Evolutionary conservation across 1,284 basidiomycete species (phyloP).

Genomic region (Mycosarcoma maydis): DNA sequence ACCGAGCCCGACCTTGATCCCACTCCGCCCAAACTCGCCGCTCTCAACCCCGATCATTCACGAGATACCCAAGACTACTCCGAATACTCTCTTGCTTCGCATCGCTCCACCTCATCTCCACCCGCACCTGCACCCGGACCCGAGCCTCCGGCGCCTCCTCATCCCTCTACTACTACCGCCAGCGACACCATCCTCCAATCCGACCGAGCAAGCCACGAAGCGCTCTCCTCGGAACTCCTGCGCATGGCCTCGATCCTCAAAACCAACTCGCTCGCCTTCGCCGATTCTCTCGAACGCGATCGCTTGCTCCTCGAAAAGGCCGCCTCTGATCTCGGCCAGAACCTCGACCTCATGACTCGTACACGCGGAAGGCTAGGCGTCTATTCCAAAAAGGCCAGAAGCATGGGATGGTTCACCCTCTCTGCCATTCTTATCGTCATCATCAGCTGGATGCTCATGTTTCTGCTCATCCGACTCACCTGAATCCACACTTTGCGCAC

Average conservation of each 20-base stretch:
- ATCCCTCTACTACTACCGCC: not conserved
- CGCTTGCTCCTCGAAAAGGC: constrained; percentile 60
- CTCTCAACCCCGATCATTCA: constrained; percentile 1
- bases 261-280: constrained; percentile 60
- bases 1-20: constrained; percentile 37
- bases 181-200: constrained; percentile 48
- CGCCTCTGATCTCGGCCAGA: constrained; percentile 47
- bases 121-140: not conserved
- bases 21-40: constrained; percentile 7
- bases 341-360: constrained; percentile 64
- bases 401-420: constrained; percentile 66
- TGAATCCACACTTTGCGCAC: constrained; percentile 5
- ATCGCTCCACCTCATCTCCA: not conserved
- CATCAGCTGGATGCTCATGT: constrained; percentile 63
- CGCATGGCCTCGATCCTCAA: constrained; percentile 63
- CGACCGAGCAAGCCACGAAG: constrained; percentile 58
- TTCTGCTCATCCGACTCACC: constrained; percentile 63
- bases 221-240: constrained; percentile 62
- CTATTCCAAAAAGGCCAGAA: constrained; percentile 59
- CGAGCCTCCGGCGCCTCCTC: too few species aligned
- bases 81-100: constrained; percentile 23
- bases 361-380: constrained; percentile 62
- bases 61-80: constrained; percentile 14
- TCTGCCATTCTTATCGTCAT: constrained; percentile 55
- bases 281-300: constrained; percentile 63